Percentiles rank a stretch among this genome's conserved stretches.
Conservation (phyloP, 768 basidiomycete genomes). For the Rhodotorula sphaerocarpa region DNA sequence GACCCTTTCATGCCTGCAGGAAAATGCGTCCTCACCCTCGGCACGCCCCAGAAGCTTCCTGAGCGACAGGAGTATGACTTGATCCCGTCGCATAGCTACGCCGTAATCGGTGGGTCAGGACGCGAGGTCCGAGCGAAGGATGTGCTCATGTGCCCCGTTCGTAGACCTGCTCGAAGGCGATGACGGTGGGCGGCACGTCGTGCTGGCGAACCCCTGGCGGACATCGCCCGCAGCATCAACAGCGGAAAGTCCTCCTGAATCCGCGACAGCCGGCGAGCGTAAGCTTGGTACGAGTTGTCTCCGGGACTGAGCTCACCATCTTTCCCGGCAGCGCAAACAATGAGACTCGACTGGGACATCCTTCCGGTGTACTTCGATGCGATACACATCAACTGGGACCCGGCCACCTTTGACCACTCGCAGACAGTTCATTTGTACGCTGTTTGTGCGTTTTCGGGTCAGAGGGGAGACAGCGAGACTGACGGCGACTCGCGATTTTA, state of each 20-base stretch:
- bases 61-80: neutral
- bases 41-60: conserved; percentile 5
- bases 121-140: no score
- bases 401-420: conserved; percentile 48
- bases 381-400: conserved; percentile 82
- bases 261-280: no score
- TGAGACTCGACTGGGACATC: conserved; percentile 61
- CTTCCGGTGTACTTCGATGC: conserved; percentile 66
- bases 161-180: conserved; percentile 13
- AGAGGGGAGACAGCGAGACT: neutral
- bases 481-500: neutral
- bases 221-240: no score
- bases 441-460: neutral
- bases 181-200: conserved; percentile 7
- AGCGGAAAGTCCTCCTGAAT: no score
- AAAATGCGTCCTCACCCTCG: conserved; percentile 25
- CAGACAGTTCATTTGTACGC: conserved; percentile 18
- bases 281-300: no score
- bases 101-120: conserved; percentile 32
- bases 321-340: neutral
- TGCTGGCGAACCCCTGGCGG: conserved; percentile 28
- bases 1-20: neutral
- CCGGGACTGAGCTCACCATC: no score
- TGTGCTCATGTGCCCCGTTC: neutral
- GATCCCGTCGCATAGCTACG: conserved; percentile 28